phyloP scores from a whole-genome alignment of 2,329 filamentous ascomycete species.

The Furcasterigmium sp. region DNA sequence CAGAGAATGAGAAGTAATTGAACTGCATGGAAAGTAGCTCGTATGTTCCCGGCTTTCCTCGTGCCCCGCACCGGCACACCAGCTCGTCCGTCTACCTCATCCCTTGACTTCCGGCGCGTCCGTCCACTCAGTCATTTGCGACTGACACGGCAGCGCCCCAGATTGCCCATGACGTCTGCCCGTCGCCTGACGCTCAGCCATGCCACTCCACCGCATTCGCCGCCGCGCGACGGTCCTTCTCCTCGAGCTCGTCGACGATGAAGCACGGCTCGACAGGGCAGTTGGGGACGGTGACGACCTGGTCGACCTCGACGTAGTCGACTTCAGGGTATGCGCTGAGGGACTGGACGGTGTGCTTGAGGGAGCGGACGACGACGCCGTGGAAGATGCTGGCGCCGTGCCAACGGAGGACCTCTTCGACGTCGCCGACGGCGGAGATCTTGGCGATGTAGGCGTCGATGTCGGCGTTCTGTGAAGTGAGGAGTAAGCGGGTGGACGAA shows the following conservation, averaged over 20 bases:
- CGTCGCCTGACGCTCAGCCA: too few species aligned
- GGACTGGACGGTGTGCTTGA: not conserved
- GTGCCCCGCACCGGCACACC: too few species aligned
- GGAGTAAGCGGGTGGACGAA: not conserved
- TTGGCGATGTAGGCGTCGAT: constrained; percentile 4
- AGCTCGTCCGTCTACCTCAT: too few species aligned
- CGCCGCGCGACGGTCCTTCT: not conserved
- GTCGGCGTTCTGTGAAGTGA: not conserved
- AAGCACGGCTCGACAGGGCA: not conserved
- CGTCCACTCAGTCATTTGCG: too few species aligned
- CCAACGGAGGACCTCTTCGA: not conserved
- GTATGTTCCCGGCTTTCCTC: too few species aligned
- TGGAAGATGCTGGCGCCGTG: not conserved
- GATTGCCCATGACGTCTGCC: too few species aligned
- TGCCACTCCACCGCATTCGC: not conserved
- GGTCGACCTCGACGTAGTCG: not conserved
- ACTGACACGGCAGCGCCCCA: too few species aligned
- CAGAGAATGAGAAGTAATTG: too few species aligned
- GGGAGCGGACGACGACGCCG: constrained; percentile 7
- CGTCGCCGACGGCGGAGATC: not conserved
- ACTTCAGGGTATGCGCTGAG: constrained; percentile 5
- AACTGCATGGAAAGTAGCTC: too few species aligned
- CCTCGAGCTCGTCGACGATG: not conserved
- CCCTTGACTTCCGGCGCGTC: too few species aligned
- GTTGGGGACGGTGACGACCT: not conserved